phyloP scores from a whole-genome alignment of 768 basidiomycete genomes.

The Royoungia palumana region DNA sequence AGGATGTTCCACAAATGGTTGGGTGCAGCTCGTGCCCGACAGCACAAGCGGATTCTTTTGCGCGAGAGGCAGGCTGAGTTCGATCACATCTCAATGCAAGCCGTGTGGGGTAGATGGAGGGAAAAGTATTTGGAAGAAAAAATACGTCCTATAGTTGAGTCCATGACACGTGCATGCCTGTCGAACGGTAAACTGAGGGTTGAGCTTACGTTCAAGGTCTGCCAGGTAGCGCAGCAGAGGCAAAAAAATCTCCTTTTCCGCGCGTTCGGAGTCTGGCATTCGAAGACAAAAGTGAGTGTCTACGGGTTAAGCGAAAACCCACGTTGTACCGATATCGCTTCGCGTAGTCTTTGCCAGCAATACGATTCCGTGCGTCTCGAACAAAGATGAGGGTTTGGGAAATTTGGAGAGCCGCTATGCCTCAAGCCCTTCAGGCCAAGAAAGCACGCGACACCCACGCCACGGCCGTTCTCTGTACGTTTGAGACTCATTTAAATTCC shows the following conservation, averaged over 20 bases:
- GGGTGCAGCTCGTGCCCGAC: slow-evolving; percentile 51
- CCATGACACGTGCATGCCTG: not conserved
- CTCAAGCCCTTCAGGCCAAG: slow-evolving; percentile 61
- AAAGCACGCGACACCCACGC: slow-evolving; percentile 62
- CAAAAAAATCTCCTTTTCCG: slow-evolving; percentile 60
- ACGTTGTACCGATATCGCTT: slow-evolving; percentile 8
- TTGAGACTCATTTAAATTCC: slow-evolving; percentile 1
- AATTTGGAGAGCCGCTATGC: slow-evolving; percentile 67
- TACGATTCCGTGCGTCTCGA: slow-evolving; percentile 66
- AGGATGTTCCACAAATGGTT: slow-evolving; percentile 73
- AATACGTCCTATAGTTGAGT: slow-evolving; percentile 62
- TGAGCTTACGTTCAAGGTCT: slow-evolving; percentile 29
- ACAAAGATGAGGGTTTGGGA: slow-evolving; percentile 61
- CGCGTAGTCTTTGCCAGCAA: slow-evolving; percentile 71
- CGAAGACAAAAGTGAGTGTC: slow-evolving; percentile 61
- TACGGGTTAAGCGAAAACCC: not conserved
- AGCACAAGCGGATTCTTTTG: slow-evolving; percentile 58
- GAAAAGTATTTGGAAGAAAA: slow-evolving; percentile 64
- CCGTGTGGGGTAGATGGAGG: slow-evolving; percentile 78
- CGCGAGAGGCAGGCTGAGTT: slow-evolving; percentile 63
- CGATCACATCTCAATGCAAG: slow-evolving; percentile 45
- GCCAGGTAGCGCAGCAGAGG: slow-evolving; percentile 50
- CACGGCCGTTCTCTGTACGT: slow-evolving; percentile 55
- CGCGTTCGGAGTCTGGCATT: slow-evolving; percentile 73
- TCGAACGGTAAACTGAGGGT: not conserved